phyloP scores from a whole-genome alignment of 2,329 filamentous ascomycete species.

The Helminthosporium solani region DNA sequence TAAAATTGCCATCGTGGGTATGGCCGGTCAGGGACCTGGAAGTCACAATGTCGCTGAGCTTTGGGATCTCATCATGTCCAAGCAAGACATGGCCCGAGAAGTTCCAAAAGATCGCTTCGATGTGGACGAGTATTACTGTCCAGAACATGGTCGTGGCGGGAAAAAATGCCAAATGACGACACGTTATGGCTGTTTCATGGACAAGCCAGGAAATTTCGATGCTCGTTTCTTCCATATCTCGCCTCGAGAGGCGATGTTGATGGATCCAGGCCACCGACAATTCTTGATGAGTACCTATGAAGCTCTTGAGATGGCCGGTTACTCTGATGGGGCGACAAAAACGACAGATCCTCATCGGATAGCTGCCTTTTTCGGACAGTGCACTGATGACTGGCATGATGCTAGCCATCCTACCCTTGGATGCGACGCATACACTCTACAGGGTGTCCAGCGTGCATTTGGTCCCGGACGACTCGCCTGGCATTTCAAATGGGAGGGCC shows the following conservation, averaged over 20 bases:
- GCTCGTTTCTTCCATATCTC: constrained; percentile 22
- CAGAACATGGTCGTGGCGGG: constrained; percentile 2
- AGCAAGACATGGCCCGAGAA: constrained; percentile 29
- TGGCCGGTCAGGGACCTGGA: constrained; percentile 22
- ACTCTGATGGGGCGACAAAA: constrained; percentile 11
- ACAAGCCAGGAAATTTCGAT: constrained; percentile 18
- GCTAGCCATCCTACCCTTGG: constrained; percentile 1
- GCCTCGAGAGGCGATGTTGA: constrained; percentile 18
- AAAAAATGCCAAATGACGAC: constrained; percentile 1
- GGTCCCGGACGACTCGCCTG: constrained; percentile 50
- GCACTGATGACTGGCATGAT: constrained; percentile 27
- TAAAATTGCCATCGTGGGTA: constrained; percentile 23
- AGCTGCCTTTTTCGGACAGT: constrained; percentile 29
- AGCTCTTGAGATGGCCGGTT: constrained; percentile 22
- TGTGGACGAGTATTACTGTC: not conserved
- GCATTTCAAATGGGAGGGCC: constrained; percentile 21
- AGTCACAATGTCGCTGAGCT: constrained; percentile 31
- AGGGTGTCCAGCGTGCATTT: constrained; percentile 53
- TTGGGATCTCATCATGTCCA: constrained; percentile 41
- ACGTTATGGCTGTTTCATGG: constrained; percentile 10
- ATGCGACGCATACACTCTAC: constrained; percentile 47
- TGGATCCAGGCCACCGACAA: constrained; percentile 18
- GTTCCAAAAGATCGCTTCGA: constrained; percentile 28
- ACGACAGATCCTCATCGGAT: constrained; percentile 20
- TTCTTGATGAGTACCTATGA: constrained; percentile 19